Evolutionary conservation across 2,329 filamentous ascomycete genomes (phyloP).

Genomic region (Fusarium longipes): DNA sequence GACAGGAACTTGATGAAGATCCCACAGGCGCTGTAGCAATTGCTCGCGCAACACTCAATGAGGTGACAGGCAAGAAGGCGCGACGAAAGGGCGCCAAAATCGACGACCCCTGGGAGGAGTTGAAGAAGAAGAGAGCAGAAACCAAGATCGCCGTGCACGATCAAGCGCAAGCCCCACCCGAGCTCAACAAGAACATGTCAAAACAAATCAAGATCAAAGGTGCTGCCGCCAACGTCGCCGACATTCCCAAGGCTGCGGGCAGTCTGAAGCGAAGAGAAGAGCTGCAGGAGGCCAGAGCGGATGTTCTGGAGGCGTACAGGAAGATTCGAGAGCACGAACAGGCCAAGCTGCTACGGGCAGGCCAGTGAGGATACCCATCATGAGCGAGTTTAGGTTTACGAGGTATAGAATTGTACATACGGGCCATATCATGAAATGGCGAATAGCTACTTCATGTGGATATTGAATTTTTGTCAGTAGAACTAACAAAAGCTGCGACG

Average conservation of each 20-base stretch:
- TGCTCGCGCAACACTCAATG: constrained; percentile 56
- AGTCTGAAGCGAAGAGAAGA: constrained; percentile 56
- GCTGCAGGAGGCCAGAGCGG: constrained; percentile 50
- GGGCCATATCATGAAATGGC: not conserved
- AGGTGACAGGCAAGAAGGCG: constrained; percentile 53
- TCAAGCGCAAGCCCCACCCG: constrained; percentile 80
- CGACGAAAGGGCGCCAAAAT: constrained; percentile 63
- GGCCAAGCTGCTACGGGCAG: constrained; percentile 45
- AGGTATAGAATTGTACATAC: not conserved
- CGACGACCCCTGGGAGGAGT: constrained; percentile 81
- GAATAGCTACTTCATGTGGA: not conserved
- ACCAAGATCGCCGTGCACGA: constrained; percentile 63
- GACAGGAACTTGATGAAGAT: constrained; percentile 69
- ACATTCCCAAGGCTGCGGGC: constrained; percentile 54
- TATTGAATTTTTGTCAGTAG: not conserved
- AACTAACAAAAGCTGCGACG: not conserved
- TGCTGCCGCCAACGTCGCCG: constrained; percentile 51
- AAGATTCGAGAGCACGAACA: constrained; percentile 54
- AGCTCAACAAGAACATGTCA: constrained; percentile 65
- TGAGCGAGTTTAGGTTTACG: constrained; percentile 3
- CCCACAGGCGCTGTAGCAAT: constrained; percentile 62
- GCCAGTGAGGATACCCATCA: constrained; percentile 13
- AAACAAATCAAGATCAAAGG: constrained; percentile 51
- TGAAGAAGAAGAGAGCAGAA: constrained; percentile 74
- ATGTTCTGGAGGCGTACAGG: constrained; percentile 55